These are phyloP conservation scores for Pseudogymnoascus sp. DNA, from an alignment of 2,329 filamentous ascomycete species.

Conservation along the genomic window DNA sequence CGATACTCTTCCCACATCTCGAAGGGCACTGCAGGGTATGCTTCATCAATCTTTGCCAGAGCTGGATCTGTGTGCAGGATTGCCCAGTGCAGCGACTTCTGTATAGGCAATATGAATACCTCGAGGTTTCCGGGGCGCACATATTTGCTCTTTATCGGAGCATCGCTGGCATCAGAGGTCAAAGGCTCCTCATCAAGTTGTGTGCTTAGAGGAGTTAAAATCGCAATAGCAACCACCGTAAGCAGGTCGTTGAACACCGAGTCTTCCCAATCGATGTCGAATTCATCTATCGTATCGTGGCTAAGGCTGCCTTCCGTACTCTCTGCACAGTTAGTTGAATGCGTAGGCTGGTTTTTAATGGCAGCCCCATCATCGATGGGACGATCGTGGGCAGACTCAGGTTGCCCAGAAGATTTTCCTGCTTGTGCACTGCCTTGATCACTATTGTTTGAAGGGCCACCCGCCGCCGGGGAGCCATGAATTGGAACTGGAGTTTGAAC, in stretches of 20 bases:
- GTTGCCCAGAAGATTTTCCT: not conserved
- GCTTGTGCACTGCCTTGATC: not conserved
- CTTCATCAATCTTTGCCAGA: constrained; percentile 29
- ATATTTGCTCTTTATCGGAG: constrained; percentile 27
- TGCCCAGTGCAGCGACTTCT: constrained; percentile 36
- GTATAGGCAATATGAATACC: constrained; percentile 38
- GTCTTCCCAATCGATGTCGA: constrained; percentile 9
- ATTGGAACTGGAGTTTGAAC: not conserved
- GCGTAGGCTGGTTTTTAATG: not conserved
- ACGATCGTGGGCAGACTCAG: not conserved
- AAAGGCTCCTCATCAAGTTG: not conserved
- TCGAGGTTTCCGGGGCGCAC: constrained; percentile 38
- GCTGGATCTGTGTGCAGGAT: constrained; percentile 38
- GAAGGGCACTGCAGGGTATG: constrained; percentile 23
- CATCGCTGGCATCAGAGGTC: not conserved
- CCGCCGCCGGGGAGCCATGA: not conserved
- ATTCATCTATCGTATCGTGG: not conserved
- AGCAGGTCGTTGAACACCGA: not conserved
- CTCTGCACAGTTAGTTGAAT: not conserved
- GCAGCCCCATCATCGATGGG: not conserved
- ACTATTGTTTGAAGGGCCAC: not conserved
- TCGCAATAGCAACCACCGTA: not conserved
- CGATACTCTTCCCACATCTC: constrained; percentile 12
- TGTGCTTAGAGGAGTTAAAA: not conserved
- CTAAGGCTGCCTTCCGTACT: not conserved